Evolutionary conservation across 805 yeast species (phyloP).

Genomic region (Debaryomyces maramus): DNA sequence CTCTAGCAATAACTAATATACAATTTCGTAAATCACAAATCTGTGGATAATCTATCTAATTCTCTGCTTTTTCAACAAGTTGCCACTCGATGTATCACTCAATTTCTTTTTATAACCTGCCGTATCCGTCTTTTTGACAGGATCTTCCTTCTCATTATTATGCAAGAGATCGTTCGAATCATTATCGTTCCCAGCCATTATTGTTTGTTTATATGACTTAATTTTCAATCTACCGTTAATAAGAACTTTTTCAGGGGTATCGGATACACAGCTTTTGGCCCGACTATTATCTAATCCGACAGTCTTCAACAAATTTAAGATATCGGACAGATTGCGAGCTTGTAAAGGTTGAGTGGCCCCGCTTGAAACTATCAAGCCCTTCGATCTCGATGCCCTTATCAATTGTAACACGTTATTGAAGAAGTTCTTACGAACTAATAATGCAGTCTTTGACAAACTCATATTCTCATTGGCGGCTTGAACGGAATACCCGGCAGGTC

Average conservation of each 20-base stretch:
- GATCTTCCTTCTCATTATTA: slow-evolving; percentile 19
- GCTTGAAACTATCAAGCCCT: slow-evolving; percentile 77
- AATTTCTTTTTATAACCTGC: slow-evolving; percentile 23
- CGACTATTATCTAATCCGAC: slow-evolving; percentile 70
- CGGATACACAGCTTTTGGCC: slow-evolving; percentile 58
- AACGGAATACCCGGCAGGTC: slow-evolving; percentile 27
- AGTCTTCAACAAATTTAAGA: slow-evolving; percentile 60
- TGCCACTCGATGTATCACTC: slow-evolving; percentile 23
- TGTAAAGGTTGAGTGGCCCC: slow-evolving; percentile 64
- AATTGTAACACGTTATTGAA: slow-evolving; percentile 73
- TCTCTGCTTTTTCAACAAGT: slow-evolving; percentile 24
- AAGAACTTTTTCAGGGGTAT: slow-evolving; percentile 62
- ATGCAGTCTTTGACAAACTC: slow-evolving; percentile 20
- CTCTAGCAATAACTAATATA: no score
- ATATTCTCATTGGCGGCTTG: slow-evolving; percentile 16
- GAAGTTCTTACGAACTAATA: slow-evolving; percentile 56
- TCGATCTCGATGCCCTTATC: slow-evolving; percentile 74
- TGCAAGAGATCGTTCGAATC: slow-evolving; percentile 28
- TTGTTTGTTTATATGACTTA: slow-evolving; percentile 75
- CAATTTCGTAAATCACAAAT: neutral
- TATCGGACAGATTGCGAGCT: slow-evolving; percentile 67
- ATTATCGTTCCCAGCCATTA: slow-evolving; percentile 49
- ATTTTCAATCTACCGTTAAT: slow-evolving; percentile 73
- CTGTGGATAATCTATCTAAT: neutral
- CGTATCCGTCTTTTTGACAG: slow-evolving; percentile 13